Percentiles rank a stretch among this genome's conserved stretches.
Conservation (phyloP, 345 rosid species). For the Syzygium oleosum region DNA sequence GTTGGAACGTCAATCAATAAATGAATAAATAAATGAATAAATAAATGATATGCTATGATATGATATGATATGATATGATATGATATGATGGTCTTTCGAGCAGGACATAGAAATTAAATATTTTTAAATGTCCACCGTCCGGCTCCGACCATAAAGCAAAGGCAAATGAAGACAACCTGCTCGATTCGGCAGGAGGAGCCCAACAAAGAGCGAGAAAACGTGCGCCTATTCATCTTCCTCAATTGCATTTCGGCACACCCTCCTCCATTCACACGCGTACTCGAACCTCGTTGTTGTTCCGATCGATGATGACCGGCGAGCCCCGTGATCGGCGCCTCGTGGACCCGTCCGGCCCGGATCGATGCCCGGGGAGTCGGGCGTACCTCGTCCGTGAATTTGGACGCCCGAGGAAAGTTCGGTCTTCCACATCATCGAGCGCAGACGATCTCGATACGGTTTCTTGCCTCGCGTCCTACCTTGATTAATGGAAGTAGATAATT, state of each 20-base stretch:
- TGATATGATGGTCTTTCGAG: background rate
- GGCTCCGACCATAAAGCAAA: background rate
- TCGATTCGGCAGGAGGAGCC: background rate
- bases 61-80: too few species aligned
- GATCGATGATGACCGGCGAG: too few species aligned
- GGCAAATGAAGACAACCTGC: background rate
- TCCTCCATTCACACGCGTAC: background rate
- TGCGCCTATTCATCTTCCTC: background rate
- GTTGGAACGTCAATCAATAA: background rate
- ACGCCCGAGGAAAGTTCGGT: background rate
- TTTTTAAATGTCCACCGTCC: background rate
- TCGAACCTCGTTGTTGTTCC: background rate
- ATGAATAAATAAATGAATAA: background rate
- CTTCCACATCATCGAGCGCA: background rate
- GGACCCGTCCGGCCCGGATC: background rate
- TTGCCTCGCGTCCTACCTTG: background rate
- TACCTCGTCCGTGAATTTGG: background rate
- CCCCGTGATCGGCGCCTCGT: background rate
- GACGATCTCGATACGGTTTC: background rate
- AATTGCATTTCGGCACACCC: background rate
- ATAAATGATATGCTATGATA: too few species aligned
- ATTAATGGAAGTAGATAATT: rapidly evolving
- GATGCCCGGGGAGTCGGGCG: background rate
- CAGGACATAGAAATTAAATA: background rate
- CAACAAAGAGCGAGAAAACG: background rate